Evolutionary conservation across 2,329 filamentous ascomycete species (phyloP), one percentile per base, ranked within the genome.

Genomic region (Arthrocladium fulminans): DNA sequence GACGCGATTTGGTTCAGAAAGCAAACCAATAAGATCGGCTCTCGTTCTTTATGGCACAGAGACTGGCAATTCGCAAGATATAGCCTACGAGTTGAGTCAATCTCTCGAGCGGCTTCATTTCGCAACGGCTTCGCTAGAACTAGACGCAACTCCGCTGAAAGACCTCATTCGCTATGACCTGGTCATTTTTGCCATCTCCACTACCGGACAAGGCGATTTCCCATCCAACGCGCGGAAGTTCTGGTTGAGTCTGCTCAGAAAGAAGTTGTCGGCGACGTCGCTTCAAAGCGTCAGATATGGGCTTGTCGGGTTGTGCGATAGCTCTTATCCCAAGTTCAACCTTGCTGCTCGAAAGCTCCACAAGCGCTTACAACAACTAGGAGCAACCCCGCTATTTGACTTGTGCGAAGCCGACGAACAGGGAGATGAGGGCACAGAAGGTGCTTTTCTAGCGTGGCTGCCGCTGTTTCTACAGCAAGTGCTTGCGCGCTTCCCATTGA

Each of bases 261-360:
- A 85, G 65, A 86, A 80, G 57, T 75, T 98, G 23, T 79, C 83
- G 10, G 73, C 81, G 2, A 79, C 76, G 13, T 89, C 83, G 58
- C 71, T 98, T 32, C 63, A 71, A 30, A 74, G 76, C 27, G 70
- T 94, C 53, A 75, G 72, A 1, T 97, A 94, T 66, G 83, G 86
- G 2, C 85, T 83, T 0, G 95, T 97, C 71, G 92, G 92, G 0
- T 75, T 97, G 1, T 92, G 92, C 0, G 92, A 98, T 66, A 95
- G 86, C 61, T 94, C 89, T 1, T 98, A 98, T 73, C 76, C 84
- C 48, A 90, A 94, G 83, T 95, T 88, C 67, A 98, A 98, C 68
- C 95, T 87, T 80, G 88, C 90, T 15, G 85, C 86, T 39, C 79
- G 88, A 43, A 94, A 96, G 67, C 73, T 98, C 39, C 81, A 88